phyloP scores from a whole-genome alignment of 2,329 filamentous ascomycete species.

The Triangularia setosa region DNA sequence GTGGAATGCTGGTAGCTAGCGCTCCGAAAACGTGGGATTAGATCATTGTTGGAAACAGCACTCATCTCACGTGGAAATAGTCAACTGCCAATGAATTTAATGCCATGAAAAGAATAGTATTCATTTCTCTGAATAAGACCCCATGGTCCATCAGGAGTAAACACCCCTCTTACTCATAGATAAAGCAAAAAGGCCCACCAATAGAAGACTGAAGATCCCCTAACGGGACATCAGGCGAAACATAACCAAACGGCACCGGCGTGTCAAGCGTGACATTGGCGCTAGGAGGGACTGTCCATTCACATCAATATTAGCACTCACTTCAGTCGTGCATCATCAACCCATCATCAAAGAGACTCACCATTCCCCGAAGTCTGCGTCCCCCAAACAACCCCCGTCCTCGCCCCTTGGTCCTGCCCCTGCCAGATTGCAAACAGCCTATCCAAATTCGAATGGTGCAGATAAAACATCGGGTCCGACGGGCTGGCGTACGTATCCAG shows the following conservation, averaged over 20 bases:
- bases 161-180: slow-evolving; percentile 24
- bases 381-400: slow-evolving; percentile 14
- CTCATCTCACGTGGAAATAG: not conserved
- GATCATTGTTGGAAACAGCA: not conserved
- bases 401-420: slow-evolving; percentile 6
- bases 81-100: not conserved
- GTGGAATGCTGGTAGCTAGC: not conserved
- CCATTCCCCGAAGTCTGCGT: slow-evolving; percentile 18
- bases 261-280: slow-evolving; percentile 18
- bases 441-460: slow-evolving; percentile 23
- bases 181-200: slow-evolving; percentile 30
- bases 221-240: slow-evolving; percentile 20
- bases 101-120: not conserved
- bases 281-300: slow-evolving; percentile 15
- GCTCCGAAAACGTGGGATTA: not conserved
- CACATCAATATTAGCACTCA: not conserved
- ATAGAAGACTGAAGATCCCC: slow-evolving; percentile 28
- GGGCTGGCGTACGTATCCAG: slow-evolving; percentile 20
- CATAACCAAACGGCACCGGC: slow-evolving; percentile 14
- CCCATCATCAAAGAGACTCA: slow-evolving; percentile 8
- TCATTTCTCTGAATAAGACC: too few relatives aligned
- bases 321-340: not conserved
- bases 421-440: slow-evolving; percentile 24
- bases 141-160: too few relatives aligned
- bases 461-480: slow-evolving; percentile 19